Conservation (phyloP, 352 stramenopile genomes). For the Phytophthora parvispora region DNA sequence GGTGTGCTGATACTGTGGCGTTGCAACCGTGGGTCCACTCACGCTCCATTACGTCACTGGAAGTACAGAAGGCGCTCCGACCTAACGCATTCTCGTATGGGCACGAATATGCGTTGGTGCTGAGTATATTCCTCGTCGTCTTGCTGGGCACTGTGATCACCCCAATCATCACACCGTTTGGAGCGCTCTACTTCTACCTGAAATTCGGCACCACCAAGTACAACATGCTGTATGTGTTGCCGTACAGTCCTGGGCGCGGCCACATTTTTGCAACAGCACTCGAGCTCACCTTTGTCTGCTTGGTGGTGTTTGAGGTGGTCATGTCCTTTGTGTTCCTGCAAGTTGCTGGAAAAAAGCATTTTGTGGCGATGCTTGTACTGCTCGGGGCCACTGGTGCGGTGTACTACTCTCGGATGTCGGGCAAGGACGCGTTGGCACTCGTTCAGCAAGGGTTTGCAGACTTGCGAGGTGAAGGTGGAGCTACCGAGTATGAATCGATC, state of each 20-base stretch:
- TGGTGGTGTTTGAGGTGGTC: conserved; percentile 79
- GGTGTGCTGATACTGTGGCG: conserved; percentile 67
- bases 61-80: conserved; percentile 54
- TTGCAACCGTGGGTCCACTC: conserved; percentile 78
- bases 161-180: conserved; percentile 82
- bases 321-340: conserved; percentile 84
- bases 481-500: conserved; percentile 25
- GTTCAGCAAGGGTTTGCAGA: conserved; percentile 48
- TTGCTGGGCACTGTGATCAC: conserved; percentile 84
- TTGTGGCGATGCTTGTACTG: conserved; percentile 69
- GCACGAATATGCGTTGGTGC: conserved; percentile 84
- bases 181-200: conserved; percentile 85
- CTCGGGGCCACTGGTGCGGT: conserved; percentile 51
- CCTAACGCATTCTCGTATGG: conserved; percentile 77
- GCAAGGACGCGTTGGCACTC: conserved; percentile 38
- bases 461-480: conserved; percentile 20
- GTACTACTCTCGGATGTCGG: conserved; percentile 67
- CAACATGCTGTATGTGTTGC: conserved; percentile 85
- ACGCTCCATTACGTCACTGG: conserved; percentile 67
- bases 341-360: conserved; percentile 61
- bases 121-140: conserved; percentile 83
- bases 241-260: conserved; percentile 71
- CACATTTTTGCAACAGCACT: conserved; percentile 69
- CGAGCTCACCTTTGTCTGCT: conserved; percentile 69
- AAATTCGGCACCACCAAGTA: conserved; percentile 84